Evolutionary conservation across 176 grass and related monocot genomes (phyloP), one percentile per base, ranked within the genome.

Genomic region (Oryza punctata): DNA sequence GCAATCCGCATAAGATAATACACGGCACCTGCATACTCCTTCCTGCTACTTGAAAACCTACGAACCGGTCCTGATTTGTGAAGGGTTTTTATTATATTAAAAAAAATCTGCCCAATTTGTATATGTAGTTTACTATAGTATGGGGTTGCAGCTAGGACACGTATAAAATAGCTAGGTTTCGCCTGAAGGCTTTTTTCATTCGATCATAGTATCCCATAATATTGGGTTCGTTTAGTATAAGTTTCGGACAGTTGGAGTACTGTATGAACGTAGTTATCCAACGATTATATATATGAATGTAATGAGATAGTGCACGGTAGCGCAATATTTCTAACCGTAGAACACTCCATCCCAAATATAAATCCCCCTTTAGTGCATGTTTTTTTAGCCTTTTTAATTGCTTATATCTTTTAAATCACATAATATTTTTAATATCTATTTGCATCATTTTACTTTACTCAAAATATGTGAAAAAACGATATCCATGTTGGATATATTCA

Each of bases 1-100:
- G 40, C 10, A 63, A 69, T 28, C 6, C 10, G 35, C 59, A 88
- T 25, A 73, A 73, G 61, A 76, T 82, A 81, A 32, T 32, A 21
- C 27, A 32, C 64, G 64, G 13, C 14, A 15, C 16, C 49, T 52
- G 15, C 15, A n/a, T 2, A 50, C 1, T 23, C 54, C 54, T 23
- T 38, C 37, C 37, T 38, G 37, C 37, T 38, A 11, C 57, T 24
- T 24, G 57, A 61, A 57, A 61, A 61, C 57, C 57, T 61, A 61
- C 57, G 57, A 61, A 24, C 57, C 57, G 0, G 57, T 61, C 57
- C 21, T 6, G 21, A 61, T 61, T 61, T 61, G n/a, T 24, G 23
- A 61, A 23, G 7, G 0, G n/a, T 54, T 57, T n/a, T 33, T 33
- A 33, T 57, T 57, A n/a, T 47, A 37, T 50, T 54, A 54, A 21